phyloP scores from a whole-genome alignment of 2,329 filamentous ascomycete genomes.

The Lasiodiplodia citricola region DNA sequence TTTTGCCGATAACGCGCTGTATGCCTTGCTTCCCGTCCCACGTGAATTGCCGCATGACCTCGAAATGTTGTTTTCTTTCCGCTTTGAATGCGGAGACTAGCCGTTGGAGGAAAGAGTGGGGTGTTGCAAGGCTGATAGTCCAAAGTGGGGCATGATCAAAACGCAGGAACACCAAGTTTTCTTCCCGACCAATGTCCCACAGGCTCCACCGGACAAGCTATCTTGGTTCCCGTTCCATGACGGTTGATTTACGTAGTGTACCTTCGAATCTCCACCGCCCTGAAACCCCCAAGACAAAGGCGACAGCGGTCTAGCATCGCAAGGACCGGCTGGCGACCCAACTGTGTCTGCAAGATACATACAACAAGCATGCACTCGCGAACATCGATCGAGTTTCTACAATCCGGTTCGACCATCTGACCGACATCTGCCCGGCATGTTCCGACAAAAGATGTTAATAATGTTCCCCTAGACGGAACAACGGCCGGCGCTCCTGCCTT shows the following conservation, averaged over 20 bases:
- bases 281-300: background rate
- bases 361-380: background rate
- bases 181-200: background rate
- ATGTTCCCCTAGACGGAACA: background rate
- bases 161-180: conserved; percentile 17
- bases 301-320: background rate
- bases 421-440: background rate
- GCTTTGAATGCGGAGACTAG: background rate
- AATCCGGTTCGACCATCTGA: background rate
- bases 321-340: background rate
- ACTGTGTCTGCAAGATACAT: background rate
- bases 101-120: background rate
- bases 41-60: background rate
- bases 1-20: background rate
- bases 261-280: background rate
- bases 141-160: background rate
- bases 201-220: conserved; percentile 12
- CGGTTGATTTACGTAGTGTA: background rate
- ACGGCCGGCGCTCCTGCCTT: background rate
- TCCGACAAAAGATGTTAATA: background rate
- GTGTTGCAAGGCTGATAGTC: background rate
- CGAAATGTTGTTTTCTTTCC: background rate
- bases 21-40: too few species aligned
- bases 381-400: background rate
- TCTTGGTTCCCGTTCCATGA: background rate